Conservation (phyloP, 1,284 basidiomycete genomes). For the Megacollybia platyphylla region DNA sequence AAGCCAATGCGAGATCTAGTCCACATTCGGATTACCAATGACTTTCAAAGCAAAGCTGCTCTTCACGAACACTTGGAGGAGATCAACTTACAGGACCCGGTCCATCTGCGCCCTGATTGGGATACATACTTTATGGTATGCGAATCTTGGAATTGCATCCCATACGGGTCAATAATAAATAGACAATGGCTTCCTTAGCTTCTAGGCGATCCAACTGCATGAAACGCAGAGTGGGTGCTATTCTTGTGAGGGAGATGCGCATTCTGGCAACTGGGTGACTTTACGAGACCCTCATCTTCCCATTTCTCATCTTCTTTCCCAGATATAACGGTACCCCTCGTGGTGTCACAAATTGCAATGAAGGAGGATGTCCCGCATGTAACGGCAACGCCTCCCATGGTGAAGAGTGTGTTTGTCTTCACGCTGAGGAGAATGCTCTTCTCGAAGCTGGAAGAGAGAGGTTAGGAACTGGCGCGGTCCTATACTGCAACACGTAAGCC, state of each 20-base stretch:
- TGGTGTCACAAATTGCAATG: slow-evolving; percentile 79
- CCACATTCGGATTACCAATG: slow-evolving; percentile 63
- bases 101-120: slow-evolving; percentile 79
- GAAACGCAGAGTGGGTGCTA: slow-evolving; percentile 93
- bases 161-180: background rate
- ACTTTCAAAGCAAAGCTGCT: slow-evolving; percentile 39
- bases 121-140: slow-evolving; percentile 90
- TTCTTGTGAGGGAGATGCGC: slow-evolving; percentile 78
- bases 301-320: slow-evolving; percentile 4
- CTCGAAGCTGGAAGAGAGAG: slow-evolving; percentile 85
- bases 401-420: slow-evolving; percentile 89
- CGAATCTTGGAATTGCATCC: background rate
- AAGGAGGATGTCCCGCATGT: slow-evolving; percentile 78
- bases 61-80: slow-evolving; percentile 56
- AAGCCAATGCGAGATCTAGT: slow-evolving; percentile 34
- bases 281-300: slow-evolving; percentile 1
- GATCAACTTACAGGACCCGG: slow-evolving; percentile 58
- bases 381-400: slow-evolving; percentile 46
- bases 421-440: slow-evolving; percentile 97
- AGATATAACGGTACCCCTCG: slow-evolving; percentile 96
- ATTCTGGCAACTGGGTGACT: slow-evolving; percentile 79
- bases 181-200: slow-evolving; percentile 82
- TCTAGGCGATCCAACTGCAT: slow-evolving; percentile 89
- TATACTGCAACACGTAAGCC: slow-evolving; percentile 83
- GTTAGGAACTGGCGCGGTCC: slow-evolving; percentile 68